Conservation (phyloP, 352 stramenopile genomes). For the Globisporangium orthogonon region DNA sequence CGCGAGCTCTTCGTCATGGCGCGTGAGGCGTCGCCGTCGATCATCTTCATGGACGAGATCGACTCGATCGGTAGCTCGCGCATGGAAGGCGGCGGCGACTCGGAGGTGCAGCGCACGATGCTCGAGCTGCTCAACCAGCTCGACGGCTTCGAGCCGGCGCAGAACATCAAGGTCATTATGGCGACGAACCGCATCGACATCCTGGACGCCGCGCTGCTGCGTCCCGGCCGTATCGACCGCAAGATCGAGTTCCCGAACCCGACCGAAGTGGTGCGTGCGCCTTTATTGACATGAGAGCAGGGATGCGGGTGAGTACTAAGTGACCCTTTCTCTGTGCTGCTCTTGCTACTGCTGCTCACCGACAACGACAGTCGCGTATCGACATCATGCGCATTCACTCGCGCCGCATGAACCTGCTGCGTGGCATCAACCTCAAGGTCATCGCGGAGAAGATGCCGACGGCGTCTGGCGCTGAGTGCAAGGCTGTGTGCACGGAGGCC, state of each 20-base stretch:
- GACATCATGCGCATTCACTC: constrained; percentile 99
- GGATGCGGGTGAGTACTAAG: not conserved
- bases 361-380: constrained; percentile 67
- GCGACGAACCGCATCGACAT: constrained; percentile 99
- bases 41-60: constrained; percentile 99
- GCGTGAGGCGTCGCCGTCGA: constrained; percentile 93
- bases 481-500: constrained; percentile 98
- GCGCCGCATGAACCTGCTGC: constrained; percentile 98
- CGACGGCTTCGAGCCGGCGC: constrained; percentile 93
- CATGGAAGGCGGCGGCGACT: constrained; percentile 94
- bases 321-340: not conserved
- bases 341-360: no score
- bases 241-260: constrained; percentile 99
- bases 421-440: constrained; percentile 97
- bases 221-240: constrained; percentile 97
- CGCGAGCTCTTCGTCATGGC: constrained; percentile 99
- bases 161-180: constrained; percentile 99
- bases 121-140: constrained; percentile 99
- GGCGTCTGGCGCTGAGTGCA: constrained; percentile 97
- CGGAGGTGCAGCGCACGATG: constrained; percentile 99
- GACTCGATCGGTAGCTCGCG: constrained; percentile 96
- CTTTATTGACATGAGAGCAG: not conserved
- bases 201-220: constrained; percentile 94
- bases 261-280: constrained; percentile 82
- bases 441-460: constrained; percentile 99